Evolutionary conservation across 306 rosid species (phyloP).

Genomic region (Sophora flavescens): DNA sequence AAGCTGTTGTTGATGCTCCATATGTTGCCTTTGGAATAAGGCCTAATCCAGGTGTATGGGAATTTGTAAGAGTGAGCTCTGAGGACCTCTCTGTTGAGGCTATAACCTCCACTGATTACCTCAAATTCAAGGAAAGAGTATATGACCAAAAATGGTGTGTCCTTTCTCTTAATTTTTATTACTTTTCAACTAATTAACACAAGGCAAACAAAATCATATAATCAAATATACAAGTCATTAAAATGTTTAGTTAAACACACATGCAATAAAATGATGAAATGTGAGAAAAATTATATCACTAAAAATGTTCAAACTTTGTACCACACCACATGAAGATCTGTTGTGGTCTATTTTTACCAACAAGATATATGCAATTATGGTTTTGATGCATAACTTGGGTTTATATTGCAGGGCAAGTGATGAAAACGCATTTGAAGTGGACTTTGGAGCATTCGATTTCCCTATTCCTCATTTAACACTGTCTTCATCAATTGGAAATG

Average conservation of each 20-base stretch:
- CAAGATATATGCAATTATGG: background rate
- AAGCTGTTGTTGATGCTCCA: slow-evolving; percentile 86
- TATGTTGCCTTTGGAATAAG: slow-evolving; percentile 80
- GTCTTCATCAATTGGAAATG: slow-evolving; percentile 90
- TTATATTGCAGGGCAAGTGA: slow-evolving; percentile 74
- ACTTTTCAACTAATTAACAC: background rate
- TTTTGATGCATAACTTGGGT: slow-evolving; percentile 30
- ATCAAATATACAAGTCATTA: too few relatives aligned
- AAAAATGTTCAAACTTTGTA: too few relatives aligned
- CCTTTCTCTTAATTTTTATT: background rate
- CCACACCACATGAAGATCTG: slow-evolving; percentile 3
- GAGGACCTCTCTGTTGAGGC: slow-evolving; percentile 73
- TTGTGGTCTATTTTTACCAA: background rate
- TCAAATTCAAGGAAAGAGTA: slow-evolving; percentile 73
- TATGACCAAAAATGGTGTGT: slow-evolving; percentile 71
- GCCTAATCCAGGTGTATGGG: slow-evolving; percentile 90
- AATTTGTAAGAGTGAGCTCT: slow-evolving; percentile 67
- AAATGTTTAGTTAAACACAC: too few relatives aligned
- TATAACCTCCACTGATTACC: slow-evolving; percentile 66
- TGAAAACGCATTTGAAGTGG: slow-evolving; percentile 85
- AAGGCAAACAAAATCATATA: too few relatives aligned
- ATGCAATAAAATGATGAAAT: too few relatives aligned
- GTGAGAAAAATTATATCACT: too few relatives aligned
- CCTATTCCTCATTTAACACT: slow-evolving; percentile 67
- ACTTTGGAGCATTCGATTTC: slow-evolving; percentile 78